phyloP scores from a whole-genome alignment of 164 flowering plant genomes.

The Brasenia schreberi region DNA sequence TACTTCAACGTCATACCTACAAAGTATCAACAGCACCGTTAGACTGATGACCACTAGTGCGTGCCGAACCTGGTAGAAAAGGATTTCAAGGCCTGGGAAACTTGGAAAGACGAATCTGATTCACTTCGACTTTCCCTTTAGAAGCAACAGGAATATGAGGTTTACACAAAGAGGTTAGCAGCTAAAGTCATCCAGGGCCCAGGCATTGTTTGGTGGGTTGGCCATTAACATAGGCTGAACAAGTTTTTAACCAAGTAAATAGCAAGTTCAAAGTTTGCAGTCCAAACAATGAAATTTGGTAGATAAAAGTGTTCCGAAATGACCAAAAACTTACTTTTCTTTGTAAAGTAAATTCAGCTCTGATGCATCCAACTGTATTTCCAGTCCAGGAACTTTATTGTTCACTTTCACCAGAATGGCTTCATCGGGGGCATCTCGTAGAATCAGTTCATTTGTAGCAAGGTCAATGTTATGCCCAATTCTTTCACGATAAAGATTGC shows the following conservation, averaged over 20 bases:
- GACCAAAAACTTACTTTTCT: conserved; percentile 28
- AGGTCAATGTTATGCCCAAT: conserved; percentile 33
- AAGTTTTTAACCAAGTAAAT: too few species aligned
- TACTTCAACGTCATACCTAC: conserved; percentile 43
- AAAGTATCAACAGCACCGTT: not conserved
- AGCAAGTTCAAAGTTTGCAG: not conserved
- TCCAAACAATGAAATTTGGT: not conserved
- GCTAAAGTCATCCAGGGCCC: too few species aligned
- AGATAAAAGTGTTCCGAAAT: not conserved
- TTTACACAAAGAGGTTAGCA: too few species aligned
- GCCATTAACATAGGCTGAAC: too few species aligned
- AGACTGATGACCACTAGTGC: not conserved
- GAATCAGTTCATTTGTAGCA: conserved; percentile 45
- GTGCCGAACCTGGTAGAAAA: too few species aligned
- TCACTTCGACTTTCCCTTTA: not conserved
- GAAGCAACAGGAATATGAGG: not conserved
- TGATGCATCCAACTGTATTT: conserved; percentile 45
- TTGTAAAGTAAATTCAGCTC: conserved; percentile 50
- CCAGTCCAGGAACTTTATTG: conserved; percentile 55
- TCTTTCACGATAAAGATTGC: conserved; percentile 37
- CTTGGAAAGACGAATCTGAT: too few species aligned
- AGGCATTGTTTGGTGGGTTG: too few species aligned
- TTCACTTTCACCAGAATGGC: conserved; percentile 56
- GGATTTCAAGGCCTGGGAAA: too few species aligned
- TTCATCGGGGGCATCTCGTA: conserved; percentile 52